These are phyloP conservation scores for Datura wrightii DNA, from an alignment of 257 asterid genomes.

Conservation along the genomic window DNA sequence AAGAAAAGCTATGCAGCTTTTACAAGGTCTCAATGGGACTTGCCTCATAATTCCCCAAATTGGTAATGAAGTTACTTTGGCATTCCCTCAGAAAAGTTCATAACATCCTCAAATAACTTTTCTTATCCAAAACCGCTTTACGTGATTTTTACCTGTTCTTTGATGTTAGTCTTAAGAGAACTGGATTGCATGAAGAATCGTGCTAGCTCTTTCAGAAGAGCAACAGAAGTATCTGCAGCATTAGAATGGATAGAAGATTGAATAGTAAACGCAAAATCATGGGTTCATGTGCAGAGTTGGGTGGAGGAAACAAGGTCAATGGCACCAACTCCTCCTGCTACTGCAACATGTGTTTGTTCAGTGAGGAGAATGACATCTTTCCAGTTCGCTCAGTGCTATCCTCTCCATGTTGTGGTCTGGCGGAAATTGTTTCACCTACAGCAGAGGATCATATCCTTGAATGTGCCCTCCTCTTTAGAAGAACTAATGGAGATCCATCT, in stretches of 20 bases:
- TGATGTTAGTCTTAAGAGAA: constrained; percentile 72
- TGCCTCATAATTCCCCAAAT: constrained; percentile 72
- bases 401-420: constrained; percentile 37
- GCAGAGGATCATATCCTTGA: constrained; percentile 83
- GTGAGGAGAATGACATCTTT: constrained; percentile 39
- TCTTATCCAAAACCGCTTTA: background rate
- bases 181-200: constrained; percentile 75
- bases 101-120: background rate
- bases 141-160: constrained; percentile 25
- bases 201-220: constrained; percentile 61
- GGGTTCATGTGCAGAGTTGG: constrained; percentile 88
- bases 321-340: constrained; percentile 81
- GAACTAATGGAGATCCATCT: constrained; percentile 42
- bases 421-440: constrained; percentile 73
- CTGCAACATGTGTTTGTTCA: constrained; percentile 45
- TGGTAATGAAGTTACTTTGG: constrained; percentile 49
- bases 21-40: constrained; percentile 79
- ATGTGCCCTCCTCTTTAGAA: constrained; percentile 57
- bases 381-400: constrained; percentile 2
- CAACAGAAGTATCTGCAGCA: constrained; percentile 68
- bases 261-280: constrained; percentile 57
- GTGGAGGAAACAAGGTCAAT: constrained; percentile 60
- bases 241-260: constrained; percentile 80
- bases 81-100: background rate
- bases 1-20: constrained; percentile 76